Percentiles rank a stretch among this genome's conserved stretches.
Conservation (phyloP, 1,284 basidiomycete species). For the Coriolopsis trogii region DNA sequence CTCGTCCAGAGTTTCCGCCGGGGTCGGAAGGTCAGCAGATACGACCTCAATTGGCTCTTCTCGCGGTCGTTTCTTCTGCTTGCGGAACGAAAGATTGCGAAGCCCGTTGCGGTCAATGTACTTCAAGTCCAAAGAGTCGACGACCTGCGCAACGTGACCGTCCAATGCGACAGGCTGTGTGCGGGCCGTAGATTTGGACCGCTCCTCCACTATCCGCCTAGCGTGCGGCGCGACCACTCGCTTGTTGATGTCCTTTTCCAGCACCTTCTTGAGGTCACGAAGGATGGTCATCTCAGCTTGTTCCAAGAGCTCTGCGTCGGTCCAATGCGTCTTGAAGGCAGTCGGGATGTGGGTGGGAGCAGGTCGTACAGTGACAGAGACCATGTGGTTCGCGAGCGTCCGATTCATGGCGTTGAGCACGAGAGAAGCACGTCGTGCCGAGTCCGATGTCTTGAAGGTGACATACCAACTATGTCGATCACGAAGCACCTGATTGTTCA, state of each 20-base stretch:
- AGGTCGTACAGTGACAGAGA: conserved; percentile 57
- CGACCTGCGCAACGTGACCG: conserved; percentile 22
- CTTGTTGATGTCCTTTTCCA: conserved; percentile 74
- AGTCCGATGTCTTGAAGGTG: conserved; percentile 61
- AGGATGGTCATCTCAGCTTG: conserved; percentile 64
- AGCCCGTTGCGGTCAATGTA: conserved; percentile 38
- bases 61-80: conserved; percentile 51
- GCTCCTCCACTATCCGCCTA: conserved; percentile 57
- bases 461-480: conserved; percentile 72
- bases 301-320: conserved; percentile 59
- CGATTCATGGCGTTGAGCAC: conserved; percentile 54
- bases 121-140: conserved; percentile 25
- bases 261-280: conserved; percentile 58
- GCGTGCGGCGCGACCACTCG: conserved; percentile 63
- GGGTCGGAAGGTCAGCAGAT: conserved; percentile 23
- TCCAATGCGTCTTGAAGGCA: conserved; percentile 52
- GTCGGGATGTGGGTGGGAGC: conserved; percentile 43
- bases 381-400: conserved; percentile 60
- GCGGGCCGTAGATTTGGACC: conserved; percentile 35
- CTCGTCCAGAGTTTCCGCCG: conserved; percentile 23
- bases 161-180: conserved; percentile 22
- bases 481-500: conserved; percentile 53
- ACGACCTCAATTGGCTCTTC: conserved; percentile 25
- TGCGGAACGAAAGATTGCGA: conserved; percentile 72
- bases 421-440: conserved; percentile 63